Evolutionary conservation across 78 protist species (phyloP).

Genomic region (Dictyostelium citrinum): DNA sequence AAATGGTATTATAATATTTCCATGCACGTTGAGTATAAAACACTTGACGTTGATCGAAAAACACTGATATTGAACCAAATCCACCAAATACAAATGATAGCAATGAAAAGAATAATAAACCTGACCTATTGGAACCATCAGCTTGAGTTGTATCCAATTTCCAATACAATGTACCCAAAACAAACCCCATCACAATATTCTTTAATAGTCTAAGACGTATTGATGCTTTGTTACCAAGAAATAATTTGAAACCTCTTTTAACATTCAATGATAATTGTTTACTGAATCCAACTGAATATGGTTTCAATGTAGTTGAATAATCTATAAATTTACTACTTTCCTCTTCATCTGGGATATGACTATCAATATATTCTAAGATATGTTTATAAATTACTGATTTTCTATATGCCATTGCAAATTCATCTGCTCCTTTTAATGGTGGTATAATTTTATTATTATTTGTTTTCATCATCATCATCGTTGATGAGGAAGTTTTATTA

Average conservation of each 20-base stretch:
- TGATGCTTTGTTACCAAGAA: not conserved
- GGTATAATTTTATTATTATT: not conserved
- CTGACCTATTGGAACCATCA: conserved; percentile 8
- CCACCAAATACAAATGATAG: conserved; percentile 20
- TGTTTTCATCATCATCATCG: not conserved
- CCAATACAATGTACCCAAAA: conserved; percentile 34
- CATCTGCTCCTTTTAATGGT: conserved; percentile 20
- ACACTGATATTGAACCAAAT: conserved; percentile 2
- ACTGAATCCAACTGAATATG: not conserved
- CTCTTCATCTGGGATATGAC: not conserved
- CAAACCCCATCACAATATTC: not conserved
- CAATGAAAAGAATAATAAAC: conserved; percentile 21
- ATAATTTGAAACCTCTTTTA: not conserved
- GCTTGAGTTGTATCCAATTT: conserved; percentile 8
- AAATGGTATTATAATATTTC: conserved; percentile 16
- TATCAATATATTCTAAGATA: not conserved
- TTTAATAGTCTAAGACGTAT: not conserved
- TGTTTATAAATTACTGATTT: not conserved
- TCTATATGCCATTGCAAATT: conserved; percentile 38
- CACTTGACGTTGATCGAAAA: conserved; percentile 29
- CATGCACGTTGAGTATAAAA: conserved; percentile 25
- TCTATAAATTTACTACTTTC: not conserved
- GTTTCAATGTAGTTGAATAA: not conserved
- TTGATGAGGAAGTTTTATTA: not conserved
- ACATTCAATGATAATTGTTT: not conserved